Evolutionary conservation across 768 basidiomycete species (phyloP), one percentile per base, ranked within the genome.

Genomic region (Pulveroboletus sp.): DNA sequence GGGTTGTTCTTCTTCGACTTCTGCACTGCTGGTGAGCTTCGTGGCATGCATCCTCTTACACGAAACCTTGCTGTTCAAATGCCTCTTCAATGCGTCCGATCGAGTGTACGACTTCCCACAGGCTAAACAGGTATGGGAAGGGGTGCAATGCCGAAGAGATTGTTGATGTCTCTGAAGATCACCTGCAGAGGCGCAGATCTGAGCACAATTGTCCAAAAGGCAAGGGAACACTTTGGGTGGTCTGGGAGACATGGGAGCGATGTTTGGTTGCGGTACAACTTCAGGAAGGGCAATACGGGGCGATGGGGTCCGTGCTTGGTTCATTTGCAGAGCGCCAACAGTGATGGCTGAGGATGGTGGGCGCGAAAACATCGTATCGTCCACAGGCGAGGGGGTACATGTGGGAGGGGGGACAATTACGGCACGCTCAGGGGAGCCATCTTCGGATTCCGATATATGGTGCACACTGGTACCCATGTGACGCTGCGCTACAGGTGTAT

Each of bases 11-110:
- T 56, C 45, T 40, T 51, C 48, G 26, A 24, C 44, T 48, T 50
- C 47, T 47, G 30, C 33, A 15, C 3, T 17, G n/a, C 40, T 41
- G 26, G 48, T 24, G 14, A 50, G 12, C 41, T 56, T 65, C 17
- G 54, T 46, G 33, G 44, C 46, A 30, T 66, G 66, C 10, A n/a
- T 40, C 44, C 21, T 58, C 56, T 60, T 68, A 53, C 66, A 69
- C 27, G 49, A 43, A 1, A 47, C 57, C 55, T 64, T 66, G 52
- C 51, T 55, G 43, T 58, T 66, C 14, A 68, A 59, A 46, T 68
- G 66, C 55, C 66, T 57, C 62, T 69, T 68, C 51, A 69, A 51
- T 7, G 62, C 68, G 55, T 68, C 68, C 9, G 49, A 14, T 31
- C 66, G 62, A 37, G 68, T 66, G 50, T 66, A 68, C 5, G 55